Evolutionary conservation across 179 eudicot species (phyloP).

Genomic region (Kewa caespitosa): DNA sequence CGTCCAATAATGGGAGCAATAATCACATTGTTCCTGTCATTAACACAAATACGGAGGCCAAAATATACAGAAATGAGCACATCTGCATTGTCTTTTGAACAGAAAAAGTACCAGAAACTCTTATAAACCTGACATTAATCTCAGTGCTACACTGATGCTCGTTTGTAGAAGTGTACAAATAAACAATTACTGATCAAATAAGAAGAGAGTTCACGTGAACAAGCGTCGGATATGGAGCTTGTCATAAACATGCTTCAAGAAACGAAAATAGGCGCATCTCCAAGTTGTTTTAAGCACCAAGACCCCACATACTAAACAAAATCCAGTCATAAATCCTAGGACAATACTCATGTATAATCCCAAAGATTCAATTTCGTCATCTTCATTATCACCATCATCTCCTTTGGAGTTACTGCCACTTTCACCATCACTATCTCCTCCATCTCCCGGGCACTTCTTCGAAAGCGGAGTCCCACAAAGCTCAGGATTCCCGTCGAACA

Average conservation of each 20-base stretch:
- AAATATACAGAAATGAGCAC: no score
- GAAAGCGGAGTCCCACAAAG: conserved; percentile 35
- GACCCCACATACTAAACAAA: conserved; percentile 22
- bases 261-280: conserved; percentile 25
- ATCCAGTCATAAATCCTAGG: conserved; percentile 24
- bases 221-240: no score
- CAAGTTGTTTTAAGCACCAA: conserved; percentile 22
- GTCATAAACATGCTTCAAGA: conserved; percentile 17
- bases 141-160: no score
- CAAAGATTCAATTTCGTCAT: background rate
- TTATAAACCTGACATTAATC: no score
- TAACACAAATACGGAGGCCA: no score
- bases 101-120: no score
- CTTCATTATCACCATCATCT: background rate
- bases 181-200: no score
- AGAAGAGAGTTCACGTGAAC: no score
- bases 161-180: no score
- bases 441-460: conserved; percentile 19
- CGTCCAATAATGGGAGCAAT: no score
- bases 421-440: background rate
- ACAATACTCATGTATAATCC: conserved; percentile 21
- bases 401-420: background rate
- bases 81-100: no score
- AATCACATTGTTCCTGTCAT: no score
- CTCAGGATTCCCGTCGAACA: conserved; percentile 25